These are phyloP conservation scores for Yarrowia alimentaria DNA, from an alignment of 805 yeast species.

Conservation along the genomic window DNA sequence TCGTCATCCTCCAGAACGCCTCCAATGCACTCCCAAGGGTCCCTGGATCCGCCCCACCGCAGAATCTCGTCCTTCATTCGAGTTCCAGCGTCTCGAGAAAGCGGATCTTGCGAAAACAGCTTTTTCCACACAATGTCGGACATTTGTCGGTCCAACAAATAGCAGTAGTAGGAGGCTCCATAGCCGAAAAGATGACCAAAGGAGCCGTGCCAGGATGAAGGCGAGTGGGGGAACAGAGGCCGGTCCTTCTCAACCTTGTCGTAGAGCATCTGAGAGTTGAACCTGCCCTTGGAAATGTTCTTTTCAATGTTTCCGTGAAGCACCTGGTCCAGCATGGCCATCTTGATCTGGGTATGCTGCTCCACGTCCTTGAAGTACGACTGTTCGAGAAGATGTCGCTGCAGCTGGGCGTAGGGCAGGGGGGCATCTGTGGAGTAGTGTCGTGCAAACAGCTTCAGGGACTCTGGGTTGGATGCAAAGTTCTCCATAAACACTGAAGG, in stretches of 20 bases:
- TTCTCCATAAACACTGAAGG: conserved; percentile 97
- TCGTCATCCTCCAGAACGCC: conserved; percentile 67
- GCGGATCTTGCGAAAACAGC: conserved; percentile 68
- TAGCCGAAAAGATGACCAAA: conserved; percentile 92
- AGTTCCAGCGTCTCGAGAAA: conserved; percentile 70
- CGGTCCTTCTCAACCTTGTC: conserved; percentile 61
- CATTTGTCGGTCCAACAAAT: conserved; percentile 85
- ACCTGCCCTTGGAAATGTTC: conserved; percentile 33
- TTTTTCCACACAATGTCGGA: conserved; percentile 81
- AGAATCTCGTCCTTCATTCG: conserved; percentile 66
- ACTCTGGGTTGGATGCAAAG: conserved; percentile 79
- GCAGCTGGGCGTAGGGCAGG: conserved; percentile 52
- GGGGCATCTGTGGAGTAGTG: conserved; percentile 68
- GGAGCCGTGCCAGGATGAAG: conserved; percentile 86
- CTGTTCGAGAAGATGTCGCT: conserved; percentile 51
- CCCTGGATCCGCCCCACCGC: conserved; percentile 90
- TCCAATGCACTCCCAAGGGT: conserved; percentile 84
- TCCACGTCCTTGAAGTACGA: conserved; percentile 65
- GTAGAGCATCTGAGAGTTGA: conserved; percentile 62
- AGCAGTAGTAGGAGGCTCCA: conserved; percentile 92
- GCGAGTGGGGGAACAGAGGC: conserved; percentile 61
- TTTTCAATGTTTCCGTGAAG: conserved; percentile 52
- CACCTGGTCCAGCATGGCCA: conserved; percentile 85
- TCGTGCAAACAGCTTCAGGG: conserved; percentile 65
- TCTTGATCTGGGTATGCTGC: conserved; percentile 78